These are phyloP conservation scores for Exophiala dermatitidis DNA, from an alignment of 2,329 filamentous ascomycete species.

Conservation along the genomic window DNA sequence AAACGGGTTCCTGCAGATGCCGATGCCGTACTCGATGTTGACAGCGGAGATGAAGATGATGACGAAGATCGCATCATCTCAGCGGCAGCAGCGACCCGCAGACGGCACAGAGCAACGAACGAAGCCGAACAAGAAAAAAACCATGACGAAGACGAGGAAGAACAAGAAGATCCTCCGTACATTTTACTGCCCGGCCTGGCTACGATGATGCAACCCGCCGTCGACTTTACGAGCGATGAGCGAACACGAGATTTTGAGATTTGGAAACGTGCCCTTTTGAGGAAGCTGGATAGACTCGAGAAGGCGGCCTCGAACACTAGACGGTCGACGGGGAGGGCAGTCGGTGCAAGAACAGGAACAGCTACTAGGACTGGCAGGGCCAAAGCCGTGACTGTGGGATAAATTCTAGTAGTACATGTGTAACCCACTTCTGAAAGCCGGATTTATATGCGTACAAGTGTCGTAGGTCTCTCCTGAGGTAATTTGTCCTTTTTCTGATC, in stretches of 20 bases:
- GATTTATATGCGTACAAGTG: too few species aligned
- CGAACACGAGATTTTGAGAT: slow-evolving; percentile 36
- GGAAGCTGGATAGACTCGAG: slow-evolving; percentile 33
- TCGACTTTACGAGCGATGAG: slow-evolving; percentile 43
- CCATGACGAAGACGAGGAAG: slow-evolving; percentile 25
- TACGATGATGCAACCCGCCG: slow-evolving; percentile 46
- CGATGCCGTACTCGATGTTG: not conserved
- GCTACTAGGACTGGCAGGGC: not conserved
- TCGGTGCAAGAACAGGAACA: slow-evolving; percentile 1
- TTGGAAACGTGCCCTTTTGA: slow-evolving; percentile 40
- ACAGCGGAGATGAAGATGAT: slow-evolving; percentile 16
- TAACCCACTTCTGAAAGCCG: too few species aligned
- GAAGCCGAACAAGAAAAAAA: slow-evolving; percentile 16
- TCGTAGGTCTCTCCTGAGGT: too few species aligned
- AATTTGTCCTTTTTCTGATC: too few species aligned
- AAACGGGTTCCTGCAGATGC: slow-evolving; percentile 21
- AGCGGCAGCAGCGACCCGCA: not conserved
- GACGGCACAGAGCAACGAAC: not conserved
- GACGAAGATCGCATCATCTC: slow-evolving; percentile 12
- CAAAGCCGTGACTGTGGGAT: too few species aligned
- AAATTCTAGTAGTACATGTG: too few species aligned
- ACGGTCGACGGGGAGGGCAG: not conserved
- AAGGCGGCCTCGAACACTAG: slow-evolving; percentile 5
- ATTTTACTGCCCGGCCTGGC: slow-evolving; percentile 42
- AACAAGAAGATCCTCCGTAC: slow-evolving; percentile 29